Base-by-base conservation (phyloP, 176 grass and related monocot genomes). In the Cenchrus americanus region DNA sequence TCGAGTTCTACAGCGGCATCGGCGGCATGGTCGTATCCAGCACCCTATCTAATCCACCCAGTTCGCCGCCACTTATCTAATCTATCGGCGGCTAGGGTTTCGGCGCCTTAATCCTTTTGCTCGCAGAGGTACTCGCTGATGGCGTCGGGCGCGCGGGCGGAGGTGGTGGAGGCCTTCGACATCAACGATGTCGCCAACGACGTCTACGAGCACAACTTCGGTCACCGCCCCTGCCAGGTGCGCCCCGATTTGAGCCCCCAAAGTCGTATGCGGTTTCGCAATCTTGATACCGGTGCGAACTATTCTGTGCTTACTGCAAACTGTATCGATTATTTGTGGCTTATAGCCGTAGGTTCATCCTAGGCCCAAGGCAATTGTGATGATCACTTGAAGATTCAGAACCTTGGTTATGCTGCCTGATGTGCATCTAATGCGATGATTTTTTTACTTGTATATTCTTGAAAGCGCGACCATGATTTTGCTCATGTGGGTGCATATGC, bases 1-100 rank as follows among this genome's bases (percentile, higher is more conserved):
- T 98, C 71, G 96, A 98, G 91, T 98, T 98, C 93, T 98, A 98
- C 89, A 98, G 96, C 85, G 96, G 93, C 43, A 88, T 98, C 71
- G 96, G 96, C 49, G 93, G 90, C 81, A 93, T 98, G 96, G 96
- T 95, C 70, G 12, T 70, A 34, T 21, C 55, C 59, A 13, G 64
- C 13, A 58, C 68, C 49, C 37, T 75, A 63, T 37, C 23, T 37
- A 37, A 4, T 53, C 61, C 8, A 14, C 50, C 43, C 0, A 26
- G 43, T 26, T 48, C 46, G 10, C 12, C 41, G 50, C 19, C 19
- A 62, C 66, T 42, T 22, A 12, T 73, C 69, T 84, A 84, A 60
- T 77, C 75, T 89, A 80, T 79, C 62, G 79, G 58, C 8, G 23
- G 43, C 83, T 88, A 92, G 90, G 73, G 78, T 88, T 81, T 89